Evolutionary conservation across 768 basidiomycete genomes (phyloP), one percentile per base, ranked within the genome.

Genomic region (Hebeloma cylindrosporum): DNA sequence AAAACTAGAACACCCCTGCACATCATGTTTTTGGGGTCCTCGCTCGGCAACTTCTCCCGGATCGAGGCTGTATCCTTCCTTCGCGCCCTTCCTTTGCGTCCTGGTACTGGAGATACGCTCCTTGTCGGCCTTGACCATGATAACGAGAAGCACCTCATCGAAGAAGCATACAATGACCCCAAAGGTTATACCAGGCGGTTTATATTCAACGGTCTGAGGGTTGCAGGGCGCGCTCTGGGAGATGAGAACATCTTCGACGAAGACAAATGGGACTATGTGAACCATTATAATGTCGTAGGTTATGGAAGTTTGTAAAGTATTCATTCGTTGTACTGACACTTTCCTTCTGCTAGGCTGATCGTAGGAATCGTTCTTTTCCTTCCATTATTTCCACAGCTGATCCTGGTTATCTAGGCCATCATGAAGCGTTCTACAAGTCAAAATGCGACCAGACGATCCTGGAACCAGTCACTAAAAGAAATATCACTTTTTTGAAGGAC

Each of bases 91-190:
- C 93, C 93, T 3, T 71, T 97, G 18, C 80, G 85, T 10, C 68
- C 87, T 7, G 78, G 83, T 5, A 73, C 69, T 14, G 83, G 82
- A 2, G 94, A 96, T 61, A 95, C 90, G 0, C 72, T 97, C 6
- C 69, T 97, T 2, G 73, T 99, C 7, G 94, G 94, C n/a, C 67
- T 98, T 32, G 95, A 98, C 63, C 90, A 92, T 44, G 79, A 85
- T 60, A 85, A 88, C 52, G 77, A 77, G 27, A 73, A 74, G 43
- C 60, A 66, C n/a, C 69, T 77, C 49, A 86, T 98, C 43, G 89
- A 94, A 60, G 61, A 70, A 14, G 94, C 94, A 0, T 97, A 97
- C 66, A 85, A 95, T 55, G 93, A 96, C 54, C 69, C 72, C 4
- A 74, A 78, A 47, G 91, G 88, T 3, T 67, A 80, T 51, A 92